Conservation (phyloP, 1,284 basidiomycete species). For the Pulchroboletus neoregius region DNA sequence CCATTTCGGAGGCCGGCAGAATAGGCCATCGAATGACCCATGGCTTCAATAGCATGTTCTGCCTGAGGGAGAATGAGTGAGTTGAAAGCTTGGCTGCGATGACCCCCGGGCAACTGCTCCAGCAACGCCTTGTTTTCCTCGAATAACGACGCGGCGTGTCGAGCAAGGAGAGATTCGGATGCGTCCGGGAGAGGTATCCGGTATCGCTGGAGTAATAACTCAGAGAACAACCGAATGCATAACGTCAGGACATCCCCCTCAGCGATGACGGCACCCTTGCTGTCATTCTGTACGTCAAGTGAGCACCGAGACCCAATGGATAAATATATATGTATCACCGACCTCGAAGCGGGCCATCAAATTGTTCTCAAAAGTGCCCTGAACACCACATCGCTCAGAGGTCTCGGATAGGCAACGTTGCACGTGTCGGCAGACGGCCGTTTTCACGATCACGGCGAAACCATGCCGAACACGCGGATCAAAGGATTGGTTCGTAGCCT, state of each 20-base stretch:
- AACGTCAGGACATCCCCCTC: conserved; percentile 53
- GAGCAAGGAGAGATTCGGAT: conserved; percentile 42
- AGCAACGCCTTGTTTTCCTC: conserved; percentile 42
- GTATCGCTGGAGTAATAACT: conserved; percentile 46
- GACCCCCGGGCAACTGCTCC: conserved; percentile 34
- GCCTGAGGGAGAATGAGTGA: conserved; percentile 48
- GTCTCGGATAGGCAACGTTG: conserved; percentile 45
- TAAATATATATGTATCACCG: neutral
- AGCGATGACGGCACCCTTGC: conserved; percentile 47
- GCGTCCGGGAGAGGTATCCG: conserved; percentile 39
- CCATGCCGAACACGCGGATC: conserved; percentile 46
- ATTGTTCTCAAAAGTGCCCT: conserved; percentile 54
- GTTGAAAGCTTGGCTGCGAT: conserved; percentile 46
- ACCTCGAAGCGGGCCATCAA: conserved; percentile 33
- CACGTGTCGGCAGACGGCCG: conserved; percentile 47
- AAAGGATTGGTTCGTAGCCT: conserved; percentile 33
- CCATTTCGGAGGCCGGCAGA: conserved; percentile 40
- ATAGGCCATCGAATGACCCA: conserved; percentile 52
- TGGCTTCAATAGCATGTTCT: conserved; percentile 43
- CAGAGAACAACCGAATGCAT: conserved; percentile 51
- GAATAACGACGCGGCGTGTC: conserved; percentile 41
- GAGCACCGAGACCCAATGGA: neutral
- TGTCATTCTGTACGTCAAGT: conserved; percentile 40
- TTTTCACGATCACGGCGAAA: conserved; percentile 47
- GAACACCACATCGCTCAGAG: conserved; percentile 52